A percentile compares a stretch with the other conserved stretches of the same genome.
These are phyloP conservation scores for Candida boidinii DNA, from an alignment of 805 yeast genomes.

Conservation along the genomic window DNA sequence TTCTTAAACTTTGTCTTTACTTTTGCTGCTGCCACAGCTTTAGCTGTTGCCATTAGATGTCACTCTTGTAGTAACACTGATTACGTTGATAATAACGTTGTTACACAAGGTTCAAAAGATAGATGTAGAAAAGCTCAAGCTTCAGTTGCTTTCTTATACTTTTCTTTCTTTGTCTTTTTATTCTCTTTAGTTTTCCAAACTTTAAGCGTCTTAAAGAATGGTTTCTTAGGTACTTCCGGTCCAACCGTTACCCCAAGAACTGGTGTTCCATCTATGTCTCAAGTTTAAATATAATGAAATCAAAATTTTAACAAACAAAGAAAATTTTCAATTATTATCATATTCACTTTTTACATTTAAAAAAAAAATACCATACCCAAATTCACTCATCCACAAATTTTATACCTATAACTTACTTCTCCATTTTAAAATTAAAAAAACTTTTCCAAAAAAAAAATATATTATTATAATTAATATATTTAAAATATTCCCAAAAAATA, in stretches of 20 bases:
- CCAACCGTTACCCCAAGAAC: slow-evolving; percentile 56
- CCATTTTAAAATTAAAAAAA: no score
- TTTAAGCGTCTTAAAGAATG: slow-evolving; percentile 43
- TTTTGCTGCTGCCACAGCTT: slow-evolving; percentile 88
- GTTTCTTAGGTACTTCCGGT: slow-evolving; percentile 47
- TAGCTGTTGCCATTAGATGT: slow-evolving; percentile 81
- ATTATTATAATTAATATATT: no score
- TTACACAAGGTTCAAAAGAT: slow-evolving; percentile 66
- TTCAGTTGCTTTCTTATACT: slow-evolving; percentile 71
- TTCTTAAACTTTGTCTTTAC: slow-evolving; percentile 86
- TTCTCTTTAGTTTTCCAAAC: slow-evolving; percentile 48
- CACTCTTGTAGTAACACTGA: slow-evolving; percentile 73
- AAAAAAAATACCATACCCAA: background rate
- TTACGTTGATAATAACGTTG: slow-evolving; percentile 58
- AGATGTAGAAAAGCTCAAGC: slow-evolving; percentile 97
- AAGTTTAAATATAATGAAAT: slow-evolving; percentile 43
- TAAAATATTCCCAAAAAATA: no score
- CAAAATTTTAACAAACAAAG: no score
- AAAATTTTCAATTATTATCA: background rate
- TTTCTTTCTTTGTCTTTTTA: slow-evolving; percentile 69
- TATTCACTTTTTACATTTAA: background rate
- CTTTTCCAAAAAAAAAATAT: no score
- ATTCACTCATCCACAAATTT: background rate
- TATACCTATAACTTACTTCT: no score
- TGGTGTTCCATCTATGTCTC: slow-evolving; percentile 87